Base-by-base conservation (phyloP, 2,329 filamentous ascomycete genomes). In the Sclerotinia spermophila region DNA sequence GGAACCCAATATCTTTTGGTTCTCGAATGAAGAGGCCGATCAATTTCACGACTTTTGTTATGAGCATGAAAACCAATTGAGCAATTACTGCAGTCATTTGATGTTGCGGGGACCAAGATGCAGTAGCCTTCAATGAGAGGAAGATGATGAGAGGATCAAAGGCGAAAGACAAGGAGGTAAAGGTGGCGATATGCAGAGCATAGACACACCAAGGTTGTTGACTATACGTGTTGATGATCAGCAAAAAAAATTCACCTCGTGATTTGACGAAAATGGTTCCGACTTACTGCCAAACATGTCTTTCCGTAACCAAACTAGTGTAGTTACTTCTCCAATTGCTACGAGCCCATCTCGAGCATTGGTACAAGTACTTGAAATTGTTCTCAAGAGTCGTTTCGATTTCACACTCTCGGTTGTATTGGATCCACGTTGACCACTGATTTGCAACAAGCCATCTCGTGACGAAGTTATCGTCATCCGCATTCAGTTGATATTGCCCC, bases 261-360 rank as follows among this genome's bases (percentile, higher is more conserved):
- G 68, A 66, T 35, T 30, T 33, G 33, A 35, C 35, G 27, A 7
- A 42, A 69, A 10, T 19, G 17, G 24, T 30, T 30, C 40, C n/a
- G 30, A 89, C 93, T 90, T 86, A 97, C 94, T 83, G 89, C 89
- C 92, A 93, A 78, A 97, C 92, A 78, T 93, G 87, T 79, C 91
- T 85, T 82, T 97, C 95, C 74, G 88, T 88, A 74, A 95, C 86
- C 78, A 97, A 86, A 81, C 93, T 97, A 67, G 93, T 97, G 81
- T 93, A 90, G 81, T 98, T 98, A 84, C 94, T 97, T 79, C 95
- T 87, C 95, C 95, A 98, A 82, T 98, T 98, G 85, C 94, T 97
- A 78, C 95, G 90, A 58, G 96, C 94, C 95, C 95, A 98, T 62
- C 95, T 88, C 61, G 95, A 89, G 82, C 95, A 98, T 82, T 98